These are phyloP conservation scores for Pseudocercospora pini-densiflorae DNA, from an alignment of 2,329 filamentous ascomycete species.

Conservation along the genomic window DNA sequence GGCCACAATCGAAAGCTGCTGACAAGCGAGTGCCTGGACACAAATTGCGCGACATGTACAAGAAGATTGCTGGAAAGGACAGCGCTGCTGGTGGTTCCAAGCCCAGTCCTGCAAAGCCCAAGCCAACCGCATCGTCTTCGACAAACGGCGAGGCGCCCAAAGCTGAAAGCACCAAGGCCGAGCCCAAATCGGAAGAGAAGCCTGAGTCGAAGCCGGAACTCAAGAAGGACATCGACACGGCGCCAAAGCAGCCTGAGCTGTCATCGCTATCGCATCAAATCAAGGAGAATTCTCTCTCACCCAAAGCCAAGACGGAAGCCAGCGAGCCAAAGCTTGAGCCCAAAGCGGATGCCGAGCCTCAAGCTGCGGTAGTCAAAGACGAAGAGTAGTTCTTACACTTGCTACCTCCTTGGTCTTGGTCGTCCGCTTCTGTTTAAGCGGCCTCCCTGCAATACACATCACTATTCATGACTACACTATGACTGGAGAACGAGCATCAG, in stretches of 20 bases:
- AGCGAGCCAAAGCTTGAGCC: not conserved
- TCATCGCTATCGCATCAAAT: not conserved
- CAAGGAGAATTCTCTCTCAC: not conserved
- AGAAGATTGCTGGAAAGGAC: conserved; percentile 41
- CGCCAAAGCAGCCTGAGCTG: conserved; percentile 1
- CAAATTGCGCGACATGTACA: conserved; percentile 44
- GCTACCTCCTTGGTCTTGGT: not conserved
- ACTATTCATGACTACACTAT: conserved; percentile 4
- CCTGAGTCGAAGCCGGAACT: not conserved
- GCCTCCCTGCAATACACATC: not conserved
- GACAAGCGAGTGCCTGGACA: conserved; percentile 41
- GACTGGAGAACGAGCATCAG: conserved; percentile 10
- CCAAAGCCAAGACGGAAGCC: not conserved
- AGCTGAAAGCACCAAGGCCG: conserved; percentile 1
- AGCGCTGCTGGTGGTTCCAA: conserved; percentile 23
- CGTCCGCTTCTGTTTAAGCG: not conserved
- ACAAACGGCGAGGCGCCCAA: conserved; percentile 21
- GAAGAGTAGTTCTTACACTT: not conserved
- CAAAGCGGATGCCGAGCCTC: not conserved
- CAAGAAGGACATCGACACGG: not conserved
- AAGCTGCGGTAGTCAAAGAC: not conserved
- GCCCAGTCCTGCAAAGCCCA: conserved; percentile 25
- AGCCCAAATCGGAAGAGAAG: conserved; percentile 1
- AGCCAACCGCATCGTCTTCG: conserved; percentile 15
- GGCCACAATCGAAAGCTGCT: conserved; percentile 42